Evolutionary conservation across 257 asterid genomes (phyloP).

Genomic region (Plantago ovata): DNA sequence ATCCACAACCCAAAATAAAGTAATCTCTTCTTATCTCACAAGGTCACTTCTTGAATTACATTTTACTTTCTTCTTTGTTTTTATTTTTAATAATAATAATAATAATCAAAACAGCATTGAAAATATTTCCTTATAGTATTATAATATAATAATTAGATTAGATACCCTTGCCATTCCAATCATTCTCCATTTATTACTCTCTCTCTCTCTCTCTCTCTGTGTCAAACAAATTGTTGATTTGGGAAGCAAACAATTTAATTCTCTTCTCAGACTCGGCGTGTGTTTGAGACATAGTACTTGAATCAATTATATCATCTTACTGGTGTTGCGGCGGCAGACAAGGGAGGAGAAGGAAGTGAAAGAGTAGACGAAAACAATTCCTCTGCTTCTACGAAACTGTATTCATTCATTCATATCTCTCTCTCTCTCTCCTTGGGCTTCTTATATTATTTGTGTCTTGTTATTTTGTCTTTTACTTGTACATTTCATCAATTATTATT

Average conservation of each 20-base stretch:
- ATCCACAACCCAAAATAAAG: not conserved
- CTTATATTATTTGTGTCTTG: constrained; percentile 1
- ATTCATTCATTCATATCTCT: not conserved
- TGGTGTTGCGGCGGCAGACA: constrained; percentile 48
- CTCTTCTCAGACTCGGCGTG: not conserved
- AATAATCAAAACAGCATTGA: too few relatives aligned
- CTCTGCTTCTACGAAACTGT: constrained; percentile 79
- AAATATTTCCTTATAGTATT: too few relatives aligned
- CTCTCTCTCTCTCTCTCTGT: not conserved
- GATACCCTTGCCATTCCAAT: not conserved
- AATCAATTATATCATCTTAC: constrained; percentile 1
- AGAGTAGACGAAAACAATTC: constrained; percentile 81
- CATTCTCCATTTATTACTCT: not conserved
- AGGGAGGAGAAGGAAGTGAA: constrained; percentile 60
- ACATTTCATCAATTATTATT: constrained; percentile 12
- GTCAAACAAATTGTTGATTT: too few relatives aligned
- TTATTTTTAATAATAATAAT: not conserved
- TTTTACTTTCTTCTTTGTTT: too few relatives aligned
- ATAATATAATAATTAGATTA: too few relatives aligned
- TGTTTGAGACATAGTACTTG: not conserved
- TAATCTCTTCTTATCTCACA: too few relatives aligned
- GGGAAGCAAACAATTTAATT: too few relatives aligned
- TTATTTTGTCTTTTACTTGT: constrained; percentile 19
- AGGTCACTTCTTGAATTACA: too few relatives aligned
- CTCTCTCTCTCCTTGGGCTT: not conserved